Conservation (phyloP, 176 grass and related monocot species). For the Neostapfia colusana region DNA sequence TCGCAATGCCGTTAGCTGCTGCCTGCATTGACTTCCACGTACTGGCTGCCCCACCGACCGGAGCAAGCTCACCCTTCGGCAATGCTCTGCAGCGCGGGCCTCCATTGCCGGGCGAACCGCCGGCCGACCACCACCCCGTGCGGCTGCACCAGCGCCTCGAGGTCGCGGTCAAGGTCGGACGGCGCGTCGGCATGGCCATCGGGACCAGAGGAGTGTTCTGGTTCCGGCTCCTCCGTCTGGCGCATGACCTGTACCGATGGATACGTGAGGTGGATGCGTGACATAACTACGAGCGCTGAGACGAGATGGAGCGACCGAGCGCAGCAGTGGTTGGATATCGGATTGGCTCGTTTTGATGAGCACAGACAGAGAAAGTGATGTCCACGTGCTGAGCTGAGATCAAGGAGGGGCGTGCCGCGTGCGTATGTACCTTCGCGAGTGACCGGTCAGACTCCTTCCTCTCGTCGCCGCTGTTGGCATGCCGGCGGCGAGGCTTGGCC, state of each 20-base stretch:
- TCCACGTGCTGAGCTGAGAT: not conserved
- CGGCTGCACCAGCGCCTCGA: conserved; percentile 30
- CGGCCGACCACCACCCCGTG: conserved; percentile 30
- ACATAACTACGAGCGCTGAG: not conserved
- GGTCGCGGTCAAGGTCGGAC: conserved; percentile 39
- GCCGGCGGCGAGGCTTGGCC: conserved; percentile 38
- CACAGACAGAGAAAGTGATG: not conserved
- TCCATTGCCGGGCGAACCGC: conserved; percentile 57
- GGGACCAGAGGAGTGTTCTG: not conserved
- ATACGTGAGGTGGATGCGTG: conserved; percentile 2
- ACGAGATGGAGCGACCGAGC: not conserved
- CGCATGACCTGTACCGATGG: conserved; percentile 39
- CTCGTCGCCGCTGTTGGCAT: conserved; percentile 11
- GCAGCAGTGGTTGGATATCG: not conserved
- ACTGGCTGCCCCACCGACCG: conserved; percentile 28
- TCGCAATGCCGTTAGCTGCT: not conserved
- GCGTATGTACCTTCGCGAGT: conserved; percentile 37
- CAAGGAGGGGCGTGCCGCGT: not conserved
- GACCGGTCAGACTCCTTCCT: conserved; percentile 43
- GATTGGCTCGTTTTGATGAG: not conserved
- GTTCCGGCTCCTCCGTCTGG: conserved; percentile 9
- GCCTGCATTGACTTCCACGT: conserved; percentile 5
- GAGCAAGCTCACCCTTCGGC: conserved; percentile 46
- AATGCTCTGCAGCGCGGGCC: conserved; percentile 79
- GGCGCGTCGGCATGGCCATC: not conserved